Base-by-base conservation (phyloP, 805 yeast genomes). In the Saturnispora besseyi region DNA sequence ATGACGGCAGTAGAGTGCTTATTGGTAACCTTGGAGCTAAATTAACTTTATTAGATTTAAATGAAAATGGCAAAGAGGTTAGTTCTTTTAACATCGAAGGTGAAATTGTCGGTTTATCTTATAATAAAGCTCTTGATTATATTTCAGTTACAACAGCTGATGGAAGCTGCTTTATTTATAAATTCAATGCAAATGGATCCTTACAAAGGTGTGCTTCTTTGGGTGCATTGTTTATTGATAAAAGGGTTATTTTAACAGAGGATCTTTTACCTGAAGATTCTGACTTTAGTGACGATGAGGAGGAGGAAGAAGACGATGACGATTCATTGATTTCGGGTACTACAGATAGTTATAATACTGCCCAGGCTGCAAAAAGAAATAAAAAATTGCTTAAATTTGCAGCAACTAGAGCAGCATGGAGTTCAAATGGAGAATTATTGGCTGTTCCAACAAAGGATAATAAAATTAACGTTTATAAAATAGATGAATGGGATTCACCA, bases 21-120 rank as follows among this genome's bases (percentile, higher is more conserved):
- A 73, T 79, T 52, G 89, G 83, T 26, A 90, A 91, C 37, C 86
- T 83, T 55, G 84, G 79, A 54, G 74, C 76, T 41, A 79, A 79
- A 49, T 63, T 84, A 40, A 67, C 70, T 2, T 59, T 83, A 3
- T 61, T 81, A 1, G 78, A 76, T 46, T 55, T 73, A 34, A 66
- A 67, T 12, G 68, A 67, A 34, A 59, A 63, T 12, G 55, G 59
- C 9, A 33, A 54, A 3, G 56, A 67, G 60, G 31, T 60, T 11
- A 58, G 67, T 62, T 32, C 62, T 72, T 34, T 65, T 62, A 38
- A 62, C 71, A 56, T 64, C 0, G 71, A 76, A 0, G 88, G 82
- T 49, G 85, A 80, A 62, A 64, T 81, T 3, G 71, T 77, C 18
- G 74, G 76, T 18, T 52, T 83, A 26, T 68, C 84, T 0, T 84